These are phyloP conservation scores for Xanthoparmelia taractica DNA, from an alignment of 495 filamentous ascomycete genomes.

Conservation along the genomic window DNA sequence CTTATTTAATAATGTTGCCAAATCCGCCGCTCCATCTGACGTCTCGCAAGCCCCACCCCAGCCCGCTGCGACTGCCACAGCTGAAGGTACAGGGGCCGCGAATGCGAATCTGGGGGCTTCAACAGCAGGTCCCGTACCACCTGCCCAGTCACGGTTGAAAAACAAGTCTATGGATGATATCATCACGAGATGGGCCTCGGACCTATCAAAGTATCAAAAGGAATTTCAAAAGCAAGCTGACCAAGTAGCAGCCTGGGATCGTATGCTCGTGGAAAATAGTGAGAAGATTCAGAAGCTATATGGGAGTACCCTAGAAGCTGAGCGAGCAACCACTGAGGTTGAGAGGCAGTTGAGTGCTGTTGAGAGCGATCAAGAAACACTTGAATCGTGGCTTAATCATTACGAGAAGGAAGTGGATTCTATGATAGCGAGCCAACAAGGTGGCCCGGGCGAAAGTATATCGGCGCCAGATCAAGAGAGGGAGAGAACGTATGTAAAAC, in stretches of 20 bases:
- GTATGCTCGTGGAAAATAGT: slow-evolving; percentile 79
- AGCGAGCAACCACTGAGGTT: slow-evolving; percentile 80
- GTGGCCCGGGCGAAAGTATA: slow-evolving; percentile 58
- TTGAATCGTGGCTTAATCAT: slow-evolving; percentile 71
- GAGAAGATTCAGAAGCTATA: slow-evolving; percentile 89
- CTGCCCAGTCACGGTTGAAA: slow-evolving; percentile 76
- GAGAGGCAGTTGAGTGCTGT: slow-evolving; percentile 82
- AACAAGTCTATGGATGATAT: slow-evolving; percentile 99
- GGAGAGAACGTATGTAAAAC: slow-evolving; percentile 62
- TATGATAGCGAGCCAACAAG: slow-evolving; percentile 62
- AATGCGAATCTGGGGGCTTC: slow-evolving; percentile 51
- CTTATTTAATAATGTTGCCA: slow-evolving; percentile 28
- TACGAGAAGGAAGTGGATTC: slow-evolving; percentile 87
- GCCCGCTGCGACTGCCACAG: slow-evolving; percentile 21
- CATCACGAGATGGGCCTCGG: slow-evolving; percentile 93
- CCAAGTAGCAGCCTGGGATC: slow-evolving; percentile 86
- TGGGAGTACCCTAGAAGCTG: slow-evolving; percentile 77
- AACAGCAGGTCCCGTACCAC: slow-evolving; percentile 67
- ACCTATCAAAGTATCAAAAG: slow-evolving; percentile 90
- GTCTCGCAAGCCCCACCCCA: slow-evolving; percentile 22
- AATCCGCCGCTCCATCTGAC: slow-evolving; percentile 24
- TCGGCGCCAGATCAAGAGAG: slow-evolving; percentile 88
- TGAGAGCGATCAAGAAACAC: slow-evolving; percentile 84
- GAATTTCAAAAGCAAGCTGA: slow-evolving; percentile 85
- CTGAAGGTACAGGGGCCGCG: slow-evolving; percentile 26